These are phyloP conservation scores for Beauveria varroae DNA, from an alignment of 2,329 filamentous ascomycete genomes.

Conservation along the genomic window DNA sequence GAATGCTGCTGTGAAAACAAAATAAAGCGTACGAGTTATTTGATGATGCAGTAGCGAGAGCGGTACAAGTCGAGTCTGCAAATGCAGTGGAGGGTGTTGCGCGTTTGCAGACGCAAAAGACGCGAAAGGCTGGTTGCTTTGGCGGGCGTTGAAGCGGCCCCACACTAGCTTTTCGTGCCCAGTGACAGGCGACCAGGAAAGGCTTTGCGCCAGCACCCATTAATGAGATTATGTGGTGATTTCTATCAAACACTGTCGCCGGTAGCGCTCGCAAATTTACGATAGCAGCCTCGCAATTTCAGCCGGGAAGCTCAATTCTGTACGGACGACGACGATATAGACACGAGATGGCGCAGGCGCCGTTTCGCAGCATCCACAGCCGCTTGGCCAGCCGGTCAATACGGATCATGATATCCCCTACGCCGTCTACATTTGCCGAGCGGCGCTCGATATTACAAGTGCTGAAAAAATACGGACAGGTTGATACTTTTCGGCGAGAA, in stretches of 20 bases:
- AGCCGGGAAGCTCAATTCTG: neutral
- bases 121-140: neutral
- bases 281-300: too few species aligned
- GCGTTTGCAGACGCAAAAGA: neutral
- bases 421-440: conserved; percentile 44
- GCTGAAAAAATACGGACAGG: conserved; percentile 39
- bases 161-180: conserved; percentile 6
- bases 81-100: neutral
- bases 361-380: conserved; percentile 12
- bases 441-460: conserved; percentile 47
- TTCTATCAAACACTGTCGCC: neutral
- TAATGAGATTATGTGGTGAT: neutral
- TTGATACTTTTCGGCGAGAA: conserved; percentile 42
- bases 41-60: neutral
- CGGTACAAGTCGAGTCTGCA: neutral
- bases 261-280: neutral
- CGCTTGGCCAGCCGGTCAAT: conserved; percentile 31
- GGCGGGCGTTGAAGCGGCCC: neutral
- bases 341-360: neutral
- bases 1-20: neutral
- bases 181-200: neutral
- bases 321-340: neutral
- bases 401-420: conserved; percentile 43
- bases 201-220: neutral
- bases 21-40: too few species aligned